phyloP scores from a whole-genome alignment of 2,329 filamentous ascomycete species.

The Fusarium acutatum region DNA sequence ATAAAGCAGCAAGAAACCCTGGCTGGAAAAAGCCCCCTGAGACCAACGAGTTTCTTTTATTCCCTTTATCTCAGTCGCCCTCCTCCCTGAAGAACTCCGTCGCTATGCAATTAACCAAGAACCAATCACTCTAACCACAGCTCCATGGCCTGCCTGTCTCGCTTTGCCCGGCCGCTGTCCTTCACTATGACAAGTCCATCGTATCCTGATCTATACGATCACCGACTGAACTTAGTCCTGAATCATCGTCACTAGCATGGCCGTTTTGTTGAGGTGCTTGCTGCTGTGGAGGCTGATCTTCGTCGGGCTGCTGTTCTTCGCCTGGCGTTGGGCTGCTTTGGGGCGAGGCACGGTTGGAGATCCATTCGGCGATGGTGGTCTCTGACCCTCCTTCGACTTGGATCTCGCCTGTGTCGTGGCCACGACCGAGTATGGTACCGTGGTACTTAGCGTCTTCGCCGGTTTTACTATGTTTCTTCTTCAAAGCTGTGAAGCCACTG shows the following conservation, averaged over 20 bases:
- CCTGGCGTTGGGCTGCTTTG: slow-evolving; percentile 12
- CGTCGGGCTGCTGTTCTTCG: slow-evolving; percentile 4
- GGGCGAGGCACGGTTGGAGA: slow-evolving; percentile 42
- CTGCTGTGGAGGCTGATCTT: slow-evolving; percentile 2
- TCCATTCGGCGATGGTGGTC: slow-evolving; percentile 50
- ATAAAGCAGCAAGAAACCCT: slow-evolving; percentile 2
- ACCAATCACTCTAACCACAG: background rate
- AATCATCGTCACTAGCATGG: slow-evolving; percentile 52
- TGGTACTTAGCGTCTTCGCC: slow-evolving; percentile 87
- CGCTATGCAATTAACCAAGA: slow-evolving; percentile 41
- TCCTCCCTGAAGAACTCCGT: slow-evolving; percentile 38
- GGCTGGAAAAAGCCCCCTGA: background rate
- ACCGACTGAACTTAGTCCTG: slow-evolving; percentile 65
- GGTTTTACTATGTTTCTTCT: slow-evolving; percentile 91
- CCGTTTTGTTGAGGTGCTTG: slow-evolving; percentile 36
- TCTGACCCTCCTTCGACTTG: slow-evolving; percentile 77
- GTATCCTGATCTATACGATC: slow-evolving; percentile 56
- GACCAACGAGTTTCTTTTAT: slow-evolving; percentile 11
- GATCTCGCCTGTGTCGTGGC: slow-evolving; percentile 74
- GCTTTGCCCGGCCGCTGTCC: background rate
- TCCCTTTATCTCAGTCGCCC: slow-evolving; percentile 8
- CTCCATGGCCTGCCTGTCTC: background rate
- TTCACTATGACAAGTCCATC: slow-evolving; percentile 56
- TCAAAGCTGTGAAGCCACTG: slow-evolving; percentile 69
- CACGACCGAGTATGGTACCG: slow-evolving; percentile 82